These are phyloP conservation scores for Alternaria arbusti DNA, from an alignment of 2,329 filamentous ascomycete species.

Conservation along the genomic window DNA sequence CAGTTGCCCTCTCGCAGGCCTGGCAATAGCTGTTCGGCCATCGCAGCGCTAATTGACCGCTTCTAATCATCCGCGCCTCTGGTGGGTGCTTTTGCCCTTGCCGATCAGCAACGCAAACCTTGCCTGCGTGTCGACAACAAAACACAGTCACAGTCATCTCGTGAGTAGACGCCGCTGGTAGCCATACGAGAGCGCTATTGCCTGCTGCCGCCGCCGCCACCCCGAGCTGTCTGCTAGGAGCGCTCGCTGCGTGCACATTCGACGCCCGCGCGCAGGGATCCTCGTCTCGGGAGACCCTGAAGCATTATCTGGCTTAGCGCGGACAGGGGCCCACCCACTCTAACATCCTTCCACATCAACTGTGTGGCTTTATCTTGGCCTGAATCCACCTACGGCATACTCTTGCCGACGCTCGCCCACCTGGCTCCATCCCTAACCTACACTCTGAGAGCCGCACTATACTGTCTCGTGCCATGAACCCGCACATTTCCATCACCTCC, in stretches of 20 bases:
- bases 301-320: constrained; percentile 9
- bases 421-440: constrained; percentile 20
- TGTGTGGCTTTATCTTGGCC: constrained; percentile 14
- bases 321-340: constrained; percentile 15
- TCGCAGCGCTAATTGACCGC: constrained; percentile 16
- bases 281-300: constrained; percentile 14
- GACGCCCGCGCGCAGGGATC: constrained; percentile 22
- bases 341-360: constrained; percentile 34
- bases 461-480: constrained; percentile 26
- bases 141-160: neutral
- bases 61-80: constrained; percentile 10
- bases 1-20: neutral
- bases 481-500: constrained; percentile 29
- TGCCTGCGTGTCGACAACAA: neutral
- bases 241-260: neutral
- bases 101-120: neutral
- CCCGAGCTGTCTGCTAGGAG: neutral
- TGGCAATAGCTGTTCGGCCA: constrained; percentile 9
- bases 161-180: neutral
- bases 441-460: constrained; percentile 20
- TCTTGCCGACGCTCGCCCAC: constrained; percentile 28
- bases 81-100: constrained; percentile 9
- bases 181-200: neutral
- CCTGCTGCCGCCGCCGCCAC: constrained; percentile 11
- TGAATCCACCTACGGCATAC: constrained; percentile 22